A percentile compares a stretch with the other conserved stretches of the same genome.
phyloP scores from a whole-genome alignment of 768 basidiomycete species.

The button mushroom (Agaricus bisporus) region DNA sequence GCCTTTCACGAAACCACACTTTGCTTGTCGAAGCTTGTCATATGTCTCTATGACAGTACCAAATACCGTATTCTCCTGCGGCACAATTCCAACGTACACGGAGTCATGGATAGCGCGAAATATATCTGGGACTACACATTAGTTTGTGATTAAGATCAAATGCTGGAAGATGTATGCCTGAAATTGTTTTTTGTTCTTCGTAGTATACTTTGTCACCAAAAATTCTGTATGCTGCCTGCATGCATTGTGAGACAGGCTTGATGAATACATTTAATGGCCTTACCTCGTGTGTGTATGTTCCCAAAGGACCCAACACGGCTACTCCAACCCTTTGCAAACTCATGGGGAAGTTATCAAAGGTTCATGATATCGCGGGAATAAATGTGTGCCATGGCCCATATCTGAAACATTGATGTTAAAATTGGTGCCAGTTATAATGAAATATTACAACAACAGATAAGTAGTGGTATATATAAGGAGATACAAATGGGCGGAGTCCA shows the following conservation, averaged over 20 bases:
- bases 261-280: constrained; percentile 2
- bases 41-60: constrained; percentile 74
- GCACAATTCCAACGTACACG: constrained; percentile 57
- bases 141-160: background rate
- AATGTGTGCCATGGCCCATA: background rate
- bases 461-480: background rate
- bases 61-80: constrained; percentile 76
- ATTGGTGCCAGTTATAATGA: background rate
- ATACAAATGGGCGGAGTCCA: background rate
- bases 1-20: constrained; percentile 49
- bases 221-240: constrained; percentile 33
- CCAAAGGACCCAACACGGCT: constrained; percentile 60
- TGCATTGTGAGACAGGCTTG: background rate
- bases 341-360: background rate
- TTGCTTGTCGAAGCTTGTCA: constrained; percentile 48
- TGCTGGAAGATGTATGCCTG: constrained; percentile 19
- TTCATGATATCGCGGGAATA: constrained; percentile 8
- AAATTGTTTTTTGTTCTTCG: constrained; percentile 27
- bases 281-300: constrained; percentile 64
- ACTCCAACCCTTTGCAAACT: constrained; percentile 23
- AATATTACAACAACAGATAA: constrained; percentile 2
- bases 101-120: constrained; percentile 40
- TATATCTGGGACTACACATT: constrained; percentile 37
- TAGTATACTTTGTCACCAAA: constrained; percentile 30
- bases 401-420: background rate